Base-by-base conservation (phyloP, 108 stramenopile genomes). In the Cyclostephanos tholiformis region DNA sequence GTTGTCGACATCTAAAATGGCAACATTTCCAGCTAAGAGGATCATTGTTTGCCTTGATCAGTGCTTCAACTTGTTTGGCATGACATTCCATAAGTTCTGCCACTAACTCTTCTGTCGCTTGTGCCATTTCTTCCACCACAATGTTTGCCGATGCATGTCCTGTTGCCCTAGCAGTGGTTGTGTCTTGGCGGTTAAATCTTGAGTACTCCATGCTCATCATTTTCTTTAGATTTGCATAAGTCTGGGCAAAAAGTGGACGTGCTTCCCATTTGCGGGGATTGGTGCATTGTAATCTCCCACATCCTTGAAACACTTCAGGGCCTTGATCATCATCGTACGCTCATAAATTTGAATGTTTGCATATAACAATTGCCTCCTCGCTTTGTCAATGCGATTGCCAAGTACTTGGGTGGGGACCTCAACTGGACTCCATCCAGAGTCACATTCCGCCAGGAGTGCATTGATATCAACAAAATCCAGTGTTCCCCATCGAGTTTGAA, bases 341-440 rank as follows among this genome's bases (percentile, higher is more conserved):
- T 11, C 6, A 14, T 63, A 27, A 11, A 9, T 11, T 9, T 6
- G 3, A 1, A 63, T 16, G 1, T 13, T 36, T 1, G 61, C 61
- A 8, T 30, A 0, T 0, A 7, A 9, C 6, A 63, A 13, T 35
- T 63, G 61, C 35, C 12, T 4, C 32, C 3, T 20, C 8, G 61
- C 61, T 36, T 63, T 63, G 1, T 63, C 26, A 9, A 35, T 13
- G 32, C 32, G 6, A n/a, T 63, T 63, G 30, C n/a, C n/a, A 27
- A 63, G 30, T 63, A 63, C 20, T 11, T 35, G n/a, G 32, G 29
- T 63, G 32, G 29, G 61, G 0, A 63, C 30, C 11, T 63, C 61
- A 32, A 1, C 0, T 9, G 32, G 0, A 63, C 12, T 36, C 32
- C 29, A 63, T 35, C 6, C 30, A 1, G 3, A 13, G 11, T 63